A percentile compares a stretch with the other conserved stretches of the same genome.
Conservation (phyloP, 1,284 basidiomycete species). For the Exobasidium rhododendri region DNA sequence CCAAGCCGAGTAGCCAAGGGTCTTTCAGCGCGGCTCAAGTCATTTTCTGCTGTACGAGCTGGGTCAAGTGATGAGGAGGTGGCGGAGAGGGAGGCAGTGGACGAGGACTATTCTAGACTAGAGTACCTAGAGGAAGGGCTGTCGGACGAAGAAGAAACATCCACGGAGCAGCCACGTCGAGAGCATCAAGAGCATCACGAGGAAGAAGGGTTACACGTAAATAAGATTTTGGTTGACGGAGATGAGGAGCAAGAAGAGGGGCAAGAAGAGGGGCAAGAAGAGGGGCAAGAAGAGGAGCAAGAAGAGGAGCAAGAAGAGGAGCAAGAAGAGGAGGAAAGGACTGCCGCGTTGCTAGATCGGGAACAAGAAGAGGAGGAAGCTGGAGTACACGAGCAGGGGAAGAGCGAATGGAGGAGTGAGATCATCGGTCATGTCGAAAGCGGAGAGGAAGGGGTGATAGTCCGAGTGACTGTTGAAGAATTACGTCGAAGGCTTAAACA, state of each 20-base stretch:
- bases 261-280: constrained; percentile 15
- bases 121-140: no score
- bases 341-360: neutral
- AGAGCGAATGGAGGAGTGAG: constrained; percentile 19
- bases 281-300: neutral
- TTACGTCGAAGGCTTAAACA: neutral
- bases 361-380: neutral
- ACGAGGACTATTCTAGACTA: no score
- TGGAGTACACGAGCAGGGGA: constrained; percentile 8
- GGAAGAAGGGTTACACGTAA: no score
- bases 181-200: neutral
- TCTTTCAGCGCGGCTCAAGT: neutral
- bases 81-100: no score
- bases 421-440: constrained; percentile 19
- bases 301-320: constrained; percentile 50
- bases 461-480: neutral
- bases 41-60: neutral
- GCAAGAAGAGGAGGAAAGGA: constrained; percentile 46
- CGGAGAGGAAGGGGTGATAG: constrained; percentile 16
- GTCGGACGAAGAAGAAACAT: no score
- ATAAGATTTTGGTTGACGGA: constrained; percentile 16
- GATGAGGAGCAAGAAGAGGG: constrained; percentile 29
- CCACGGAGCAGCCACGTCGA: no score
- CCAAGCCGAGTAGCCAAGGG: neutral
- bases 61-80: neutral